Percentiles rank a stretch among this genome's conserved stretches.
Evolutionary conservation across 2,329 filamentous ascomycete species (phyloP).

Genomic region (Claviceps humidiphila): DNA sequence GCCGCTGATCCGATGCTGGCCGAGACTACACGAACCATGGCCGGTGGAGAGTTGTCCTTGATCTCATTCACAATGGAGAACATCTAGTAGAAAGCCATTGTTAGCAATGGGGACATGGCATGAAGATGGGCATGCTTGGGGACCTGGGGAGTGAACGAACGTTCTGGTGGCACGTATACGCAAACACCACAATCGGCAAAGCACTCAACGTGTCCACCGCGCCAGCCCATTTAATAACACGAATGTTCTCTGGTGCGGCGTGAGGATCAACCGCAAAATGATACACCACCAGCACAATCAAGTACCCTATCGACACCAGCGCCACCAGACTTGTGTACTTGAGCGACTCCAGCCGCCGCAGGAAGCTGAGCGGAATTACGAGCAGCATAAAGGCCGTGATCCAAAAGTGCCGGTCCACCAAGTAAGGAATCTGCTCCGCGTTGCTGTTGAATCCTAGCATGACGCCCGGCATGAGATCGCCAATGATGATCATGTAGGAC

Average conservation of each 20-base stretch:
- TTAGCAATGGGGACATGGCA: conserved; percentile 8
- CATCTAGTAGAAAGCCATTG: conserved; percentile 48
- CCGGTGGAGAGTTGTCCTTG: conserved; percentile 60
- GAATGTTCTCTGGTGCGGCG: conserved; percentile 59
- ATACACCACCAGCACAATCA: conserved; percentile 85
- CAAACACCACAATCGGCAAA: conserved; percentile 91
- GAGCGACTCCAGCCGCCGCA: conserved; percentile 81
- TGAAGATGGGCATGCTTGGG: too few species aligned
- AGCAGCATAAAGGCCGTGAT: conserved; percentile 95
- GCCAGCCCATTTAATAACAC: conserved; percentile 66
- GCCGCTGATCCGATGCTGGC: conserved; percentile 84
- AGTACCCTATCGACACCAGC: conserved; percentile 82
- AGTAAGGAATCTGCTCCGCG: conserved; percentile 49
- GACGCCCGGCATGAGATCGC: conserved; percentile 94
- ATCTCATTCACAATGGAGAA: conserved; percentile 98
- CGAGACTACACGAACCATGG: conserved; percentile 65
- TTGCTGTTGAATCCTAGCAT: conserved; percentile 64
- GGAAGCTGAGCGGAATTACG: conserved; percentile 86
- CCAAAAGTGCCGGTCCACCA: conserved; percentile 91
- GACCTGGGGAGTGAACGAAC: conserved; percentile 31
- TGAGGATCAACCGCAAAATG: conserved; percentile 77
- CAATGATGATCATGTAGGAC: conserved; percentile 97
- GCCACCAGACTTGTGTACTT: conserved; percentile 95
- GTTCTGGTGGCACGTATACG: conserved; percentile 99
- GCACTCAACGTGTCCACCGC: conserved; percentile 68